Base-by-base conservation (phyloP, 106 monocot genomes). In the Narthecium ossifragum region DNA sequence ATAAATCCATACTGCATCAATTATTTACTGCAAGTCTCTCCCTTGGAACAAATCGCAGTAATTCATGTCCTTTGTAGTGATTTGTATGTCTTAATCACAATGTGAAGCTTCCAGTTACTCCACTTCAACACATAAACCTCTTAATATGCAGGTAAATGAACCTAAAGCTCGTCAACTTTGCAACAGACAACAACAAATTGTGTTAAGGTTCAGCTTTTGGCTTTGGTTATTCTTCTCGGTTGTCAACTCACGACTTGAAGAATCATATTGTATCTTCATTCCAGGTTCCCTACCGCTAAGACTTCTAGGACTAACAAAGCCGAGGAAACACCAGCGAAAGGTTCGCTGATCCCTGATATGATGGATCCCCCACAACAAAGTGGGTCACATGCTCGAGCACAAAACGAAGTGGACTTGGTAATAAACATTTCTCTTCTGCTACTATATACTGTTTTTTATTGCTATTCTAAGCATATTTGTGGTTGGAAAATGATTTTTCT, bases 241-340 rank as follows among this genome's bases (percentile, higher is more conserved):
- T 17, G 43, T 43, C 18, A 17, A 43, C 0, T 11, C 43, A 3
- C 18, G 0, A 13, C 11, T 17, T 43, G 14, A 17, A 21, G 5
- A 13, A 4, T 40, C 31, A 40, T 24, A 49, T 31, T 6, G 23
- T 2, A 39, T 34, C 26, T 53, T 14, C 29, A 4, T 61, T 67
- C 24, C 72, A 96, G 96, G 67, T 90, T 96, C 51, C 90, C 86
- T 59, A 62, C 78, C 27, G 73, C 51, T 57, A 84, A 83, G 43
- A 59, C 80, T 39, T 67, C 53, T 15, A 89, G 73, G 29, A 54
- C 15, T 41, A 55, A 65, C 30, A 73, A 59, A 34, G 30, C 51
- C 63, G 73, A 82, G 25, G 54, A 32, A 14, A 78, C 70, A 46
- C 78, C 78, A 40, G 73, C 76, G 26, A 88, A 88, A 60, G 76